Percentiles rank a stretch among this genome's conserved stretches.
These are phyloP conservation scores for Theileria parva DNA, from an alignment of 169 alveolate genomes.

Conservation along the genomic window DNA sequence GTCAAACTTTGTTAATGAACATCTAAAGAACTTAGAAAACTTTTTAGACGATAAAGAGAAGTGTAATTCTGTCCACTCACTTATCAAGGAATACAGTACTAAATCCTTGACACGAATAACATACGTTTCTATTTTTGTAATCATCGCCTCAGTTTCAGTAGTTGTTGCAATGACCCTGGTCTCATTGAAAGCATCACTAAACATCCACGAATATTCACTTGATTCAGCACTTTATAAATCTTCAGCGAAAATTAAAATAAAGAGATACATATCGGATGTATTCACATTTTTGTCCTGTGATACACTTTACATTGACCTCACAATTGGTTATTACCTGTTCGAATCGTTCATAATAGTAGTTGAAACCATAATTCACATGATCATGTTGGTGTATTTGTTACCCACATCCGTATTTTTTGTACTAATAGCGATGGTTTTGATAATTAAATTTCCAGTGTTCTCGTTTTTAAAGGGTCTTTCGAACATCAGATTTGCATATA, in stretches of 20 bases:
- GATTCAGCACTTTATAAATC: constrained; percentile 32
- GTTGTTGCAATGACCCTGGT: constrained; percentile 2
- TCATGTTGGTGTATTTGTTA: constrained; percentile 30
- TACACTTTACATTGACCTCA: constrained; percentile 46
- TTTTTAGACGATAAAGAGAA: neutral
- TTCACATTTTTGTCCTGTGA: constrained; percentile 48
- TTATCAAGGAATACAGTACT: constrained; percentile 20
- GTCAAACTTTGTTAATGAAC: constrained; percentile 18
- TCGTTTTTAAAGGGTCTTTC: constrained; percentile 15
- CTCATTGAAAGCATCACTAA: constrained; percentile 36
- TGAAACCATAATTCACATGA: constrained; percentile 19
- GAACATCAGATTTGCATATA: constrained; percentile 18
- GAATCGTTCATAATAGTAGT: constrained; percentile 19
- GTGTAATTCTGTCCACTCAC: neutral
- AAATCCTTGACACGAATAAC: neutral
- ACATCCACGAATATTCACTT: constrained; percentile 33
- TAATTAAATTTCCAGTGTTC: constrained; percentile 9
- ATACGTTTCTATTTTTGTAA: neutral
- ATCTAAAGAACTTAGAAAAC: neutral
- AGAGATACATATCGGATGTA: constrained; percentile 25
- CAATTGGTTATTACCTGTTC: constrained; percentile 26
- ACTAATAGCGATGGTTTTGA: neutral
- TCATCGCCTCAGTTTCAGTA: constrained; percentile 13
- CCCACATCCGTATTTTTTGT: constrained; percentile 26
- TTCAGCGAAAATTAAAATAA: constrained; percentile 13